Percentiles rank a stretch among this genome's conserved stretches.
phyloP scores from a whole-genome alignment of 2,329 filamentous ascomycete genomes.

The Cladophialophora exuberans region DNA sequence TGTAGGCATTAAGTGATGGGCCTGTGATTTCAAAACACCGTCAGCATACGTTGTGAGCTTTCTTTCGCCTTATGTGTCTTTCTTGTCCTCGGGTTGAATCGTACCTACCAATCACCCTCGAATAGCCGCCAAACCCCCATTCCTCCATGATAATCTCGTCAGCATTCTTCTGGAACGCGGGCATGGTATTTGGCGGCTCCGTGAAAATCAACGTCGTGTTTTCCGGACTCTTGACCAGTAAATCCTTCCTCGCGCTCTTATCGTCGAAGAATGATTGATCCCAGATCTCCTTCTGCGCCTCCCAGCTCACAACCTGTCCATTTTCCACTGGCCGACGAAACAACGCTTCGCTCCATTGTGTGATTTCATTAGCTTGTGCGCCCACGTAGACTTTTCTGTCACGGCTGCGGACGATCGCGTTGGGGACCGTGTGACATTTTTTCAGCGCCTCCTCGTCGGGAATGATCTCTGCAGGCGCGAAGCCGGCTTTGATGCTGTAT shows the following conservation, averaged over 20 bases:
- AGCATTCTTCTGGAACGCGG: constrained; percentile 81
- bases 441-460: constrained; percentile 46
- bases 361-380: constrained; percentile 75
- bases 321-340: constrained; percentile 92
- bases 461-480: constrained; percentile 55
- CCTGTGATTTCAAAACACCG: constrained; percentile 55
- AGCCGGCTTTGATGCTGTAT: constrained; percentile 87
- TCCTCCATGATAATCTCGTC: constrained; percentile 98
- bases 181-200: constrained; percentile 82
- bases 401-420: constrained; percentile 84
- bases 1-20: constrained; percentile 78
- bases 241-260: constrained; percentile 61
- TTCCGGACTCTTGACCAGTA: constrained; percentile 61
- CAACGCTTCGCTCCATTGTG: constrained; percentile 84
- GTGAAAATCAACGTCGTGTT: constrained; percentile 84
- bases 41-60: constrained; percentile 2
- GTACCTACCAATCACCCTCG: constrained; percentile 69
- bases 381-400: constrained; percentile 78
- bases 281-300: constrained; percentile 94
- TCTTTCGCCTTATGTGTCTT: background rate
- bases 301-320: constrained; percentile 95
- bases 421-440: constrained; percentile 73
- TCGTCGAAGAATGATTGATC: constrained; percentile 80
- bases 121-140: constrained; percentile 88
- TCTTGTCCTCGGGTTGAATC: constrained; percentile 1